Evolutionary conservation across 306 rosid genomes (phyloP), one percentile per base, ranked within the genome.

Genomic region (Spatholobus suberectus): DNA sequence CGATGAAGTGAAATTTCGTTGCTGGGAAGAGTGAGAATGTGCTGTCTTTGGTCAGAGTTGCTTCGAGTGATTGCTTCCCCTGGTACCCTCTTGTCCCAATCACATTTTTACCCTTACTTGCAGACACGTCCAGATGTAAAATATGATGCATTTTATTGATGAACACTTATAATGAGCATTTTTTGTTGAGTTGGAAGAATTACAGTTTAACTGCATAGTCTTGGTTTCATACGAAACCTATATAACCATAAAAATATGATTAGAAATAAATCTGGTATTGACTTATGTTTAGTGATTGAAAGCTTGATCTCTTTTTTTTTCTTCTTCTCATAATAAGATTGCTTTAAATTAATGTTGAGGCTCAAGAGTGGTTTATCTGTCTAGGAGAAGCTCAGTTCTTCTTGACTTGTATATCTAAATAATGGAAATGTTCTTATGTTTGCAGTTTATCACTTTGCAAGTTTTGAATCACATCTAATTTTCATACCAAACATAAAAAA

Each of bases 21-120:
- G 85, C 81, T 71, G 75, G 29, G 35, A 80, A 62, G 79, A 82
- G 71, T 73, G 73, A n/a, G 78, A 51, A 46, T 61, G 75, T 58
- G n/a, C 63, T 35, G 70, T 15, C 35, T 74, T 17, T 43, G 7
- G 35, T 41, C 44, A 54, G 66, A 49, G 63, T 74, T 74, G 18
- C 83, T 68, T 34, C 46, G 59, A 74, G 70, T 78, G 65, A 62
- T 82, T 79, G 52, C 29, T 66, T 37, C 59, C 75, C 32, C 51
- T 12, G 86, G 85, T 81, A 52, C 43, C 38, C 73, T 76, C 72
- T 34, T 24, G n/a, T 34, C 24, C 73, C 57, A 73, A 18, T 75
- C 57, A 37, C 76, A 62, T 66, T 68, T 63, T 26, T 52, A 58
- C 21, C 52, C 24, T 70, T 43, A 7, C 14, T 75, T 87, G 75